phyloP scores from a whole-genome alignment of 768 basidiomycete species.

The Podaxis mareebaensis region DNA sequence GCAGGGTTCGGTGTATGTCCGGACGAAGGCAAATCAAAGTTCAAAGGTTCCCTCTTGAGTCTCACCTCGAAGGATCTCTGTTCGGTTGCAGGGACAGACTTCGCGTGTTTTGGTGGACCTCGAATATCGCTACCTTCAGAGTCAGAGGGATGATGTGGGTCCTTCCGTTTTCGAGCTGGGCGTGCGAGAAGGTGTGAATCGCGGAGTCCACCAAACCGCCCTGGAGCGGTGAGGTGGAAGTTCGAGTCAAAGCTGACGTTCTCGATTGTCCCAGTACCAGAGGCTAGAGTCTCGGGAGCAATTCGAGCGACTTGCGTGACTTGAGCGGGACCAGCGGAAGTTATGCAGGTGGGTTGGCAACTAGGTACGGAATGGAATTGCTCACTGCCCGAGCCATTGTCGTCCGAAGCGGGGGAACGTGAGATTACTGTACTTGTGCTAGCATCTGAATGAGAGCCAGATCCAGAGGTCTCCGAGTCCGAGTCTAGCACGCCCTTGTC shows the following conservation, averaged over 20 bases:
- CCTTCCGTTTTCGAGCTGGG: conserved; percentile 14
- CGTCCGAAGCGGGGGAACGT: not conserved
- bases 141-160: conserved; percentile 10
- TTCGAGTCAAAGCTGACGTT: conserved; percentile 19
- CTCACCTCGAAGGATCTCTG: conserved; percentile 48
- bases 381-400: not conserved
- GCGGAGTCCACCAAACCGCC: not conserved
- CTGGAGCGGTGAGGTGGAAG: not conserved
- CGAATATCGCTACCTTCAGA: conserved; percentile 40
- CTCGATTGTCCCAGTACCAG: not conserved
- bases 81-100: conserved; percentile 42
- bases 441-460: conserved; percentile 1
- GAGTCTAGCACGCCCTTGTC: conserved; percentile 15
- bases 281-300: too few relatives aligned
- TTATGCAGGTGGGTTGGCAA: not conserved
- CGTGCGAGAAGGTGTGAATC: conserved; percentile 11
- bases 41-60: conserved; percentile 36
- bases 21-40: conserved; percentile 20
- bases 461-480: conserved; percentile 16
- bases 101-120: conserved; percentile 43
- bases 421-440: not conserved
- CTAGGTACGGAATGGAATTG: not conserved
- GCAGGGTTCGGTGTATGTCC: conserved; percentile 7
- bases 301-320: not conserved
- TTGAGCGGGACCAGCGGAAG: not conserved